Evolutionary conservation across 768 basidiomycete species (phyloP), one percentile per base, ranked within the genome.

Genomic region (Mycena rosella): DNA sequence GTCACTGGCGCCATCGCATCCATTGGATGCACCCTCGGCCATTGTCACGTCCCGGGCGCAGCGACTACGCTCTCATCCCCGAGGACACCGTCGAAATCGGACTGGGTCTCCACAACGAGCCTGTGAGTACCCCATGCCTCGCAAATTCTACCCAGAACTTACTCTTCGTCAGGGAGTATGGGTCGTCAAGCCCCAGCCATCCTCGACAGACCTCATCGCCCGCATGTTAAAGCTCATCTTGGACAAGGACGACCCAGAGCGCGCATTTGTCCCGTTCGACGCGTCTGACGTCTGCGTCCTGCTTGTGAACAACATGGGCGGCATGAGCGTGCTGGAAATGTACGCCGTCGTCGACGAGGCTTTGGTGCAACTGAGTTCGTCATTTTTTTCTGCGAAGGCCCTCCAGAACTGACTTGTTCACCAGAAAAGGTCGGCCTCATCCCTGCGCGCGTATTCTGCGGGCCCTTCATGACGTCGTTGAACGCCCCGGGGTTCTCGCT

Each of bases 401-500:
- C 9, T 18, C 13, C 2, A 13, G 13, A 42, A 55, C 26, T 57
- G 32, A 13, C 26, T 26, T 24, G 29, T 54, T 20, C 42, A 60
- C 32, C 51, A 85, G 82, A 69, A 7, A 68, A 63, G 1, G 57
- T 69, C 13, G 54, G 74, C 26, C 77, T 87, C 32, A 65, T 71
- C 47, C 86, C 84, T 0, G 67, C 74, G 18, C 77, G 87, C 20
- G 78, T 87, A 13, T 86, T 86, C 72, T 75, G 78, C 9, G 84
- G 85, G 5, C 75, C 84, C 3, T 89, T 84, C 74, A 88, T 89
- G 86, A 87, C 87, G 2, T 87, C 86, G 10, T 81, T 89, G 65
- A 88, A 88, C 72, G 86, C 86, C n/a, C 87, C 88, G 1, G 87
- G 87, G 27, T 85, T 88, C 72, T 88, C 86, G 2, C 75, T 88